A percentile compares a stretch with the other conserved stretches of the same genome.
Conservation (phyloP, 768 basidiomycete genomes). For the Auricularia cornea region DNA sequence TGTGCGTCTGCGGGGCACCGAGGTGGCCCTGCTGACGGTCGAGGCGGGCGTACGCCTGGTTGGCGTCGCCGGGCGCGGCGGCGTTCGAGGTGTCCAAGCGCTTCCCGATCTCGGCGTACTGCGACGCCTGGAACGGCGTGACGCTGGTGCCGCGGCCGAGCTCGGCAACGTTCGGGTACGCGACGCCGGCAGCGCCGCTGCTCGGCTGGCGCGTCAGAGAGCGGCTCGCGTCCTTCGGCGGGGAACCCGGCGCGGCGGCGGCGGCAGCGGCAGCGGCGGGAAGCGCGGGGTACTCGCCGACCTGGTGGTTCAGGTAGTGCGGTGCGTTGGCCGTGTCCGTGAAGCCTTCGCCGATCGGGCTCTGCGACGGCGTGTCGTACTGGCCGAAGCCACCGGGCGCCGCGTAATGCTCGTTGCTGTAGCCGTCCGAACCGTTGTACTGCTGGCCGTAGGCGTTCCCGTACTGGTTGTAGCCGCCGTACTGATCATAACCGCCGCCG, state of each 20-base stretch:
- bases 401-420: not conserved
- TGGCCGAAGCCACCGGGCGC: not conserved
- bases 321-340: conserved; percentile 1
- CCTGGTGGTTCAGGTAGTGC: not conserved
- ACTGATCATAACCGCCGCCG: conserved; percentile 29
- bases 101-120: conserved; percentile 54
- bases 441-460: conserved; percentile 28
- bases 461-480: conserved; percentile 28
- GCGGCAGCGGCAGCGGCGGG: conserved; percentile 1
- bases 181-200: not conserved
- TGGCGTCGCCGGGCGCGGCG: conserved; percentile 21
- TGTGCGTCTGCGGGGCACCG: conserved; percentile 1
- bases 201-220: not conserved
- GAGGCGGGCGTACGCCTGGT: conserved; percentile 5
- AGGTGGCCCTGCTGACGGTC: conserved; percentile 7
- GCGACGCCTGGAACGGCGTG: conserved; percentile 65
- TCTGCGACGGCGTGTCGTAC: conserved; percentile 5
- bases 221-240: not conserved
- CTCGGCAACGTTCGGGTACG: not conserved
- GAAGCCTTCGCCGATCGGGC: conserved; percentile 3
- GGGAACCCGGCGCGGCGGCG: not conserved
- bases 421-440: conserved; percentile 18
- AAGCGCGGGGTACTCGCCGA: conserved; percentile 1
- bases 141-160: conserved; percentile 36
- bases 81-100: conserved; percentile 9